Evolutionary conservation across 768 basidiomycete genomes (phyloP).

Genomic region (Phylloporus rhodoxanthus): DNA sequence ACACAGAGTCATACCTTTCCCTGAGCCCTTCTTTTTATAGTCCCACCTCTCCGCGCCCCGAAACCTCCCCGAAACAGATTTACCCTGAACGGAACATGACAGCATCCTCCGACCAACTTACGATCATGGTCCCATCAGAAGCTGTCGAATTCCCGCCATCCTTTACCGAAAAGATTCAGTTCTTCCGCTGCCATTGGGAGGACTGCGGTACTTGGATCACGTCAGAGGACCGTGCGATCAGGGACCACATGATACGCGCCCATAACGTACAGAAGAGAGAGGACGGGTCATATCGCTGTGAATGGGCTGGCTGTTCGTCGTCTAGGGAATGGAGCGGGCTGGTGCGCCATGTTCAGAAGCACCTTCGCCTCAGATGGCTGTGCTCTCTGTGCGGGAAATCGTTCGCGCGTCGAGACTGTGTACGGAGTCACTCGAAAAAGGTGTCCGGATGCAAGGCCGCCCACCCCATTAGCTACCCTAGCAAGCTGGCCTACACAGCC

Average conservation of each 20-base stretch:
- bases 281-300: neutral
- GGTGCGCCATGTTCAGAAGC: slow-evolving; percentile 14
- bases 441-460: slow-evolving; percentile 1
- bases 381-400: slow-evolving; percentile 14
- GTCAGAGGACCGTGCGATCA: slow-evolving; percentile 9
- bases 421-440: slow-evolving; percentile 6
- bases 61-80: neutral
- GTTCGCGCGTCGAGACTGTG: slow-evolving; percentile 17
- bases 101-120: neutral
- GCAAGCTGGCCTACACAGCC: slow-evolving; percentile 10
- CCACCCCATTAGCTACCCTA: slow-evolving; percentile 10
- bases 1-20: neutral
- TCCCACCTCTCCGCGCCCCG: neutral
- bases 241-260: slow-evolving; percentile 6
- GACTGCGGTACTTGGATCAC: slow-evolving; percentile 19
- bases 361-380: slow-evolving; percentile 13
- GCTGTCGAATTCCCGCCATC: slow-evolving; percentile 6
- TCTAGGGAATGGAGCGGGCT: slow-evolving; percentile 5
- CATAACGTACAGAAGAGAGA: slow-evolving; percentile 4
- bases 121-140: slow-evolving; percentile 4
- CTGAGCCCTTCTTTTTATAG: neutral
- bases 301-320: slow-evolving; percentile 12
- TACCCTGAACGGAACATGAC: neutral
- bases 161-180: neutral
- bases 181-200: slow-evolving; percentile 18